Conservation (phyloP, 2,329 filamentous ascomycete genomes). For the Phymatotrichopsis omnivora region DNA sequence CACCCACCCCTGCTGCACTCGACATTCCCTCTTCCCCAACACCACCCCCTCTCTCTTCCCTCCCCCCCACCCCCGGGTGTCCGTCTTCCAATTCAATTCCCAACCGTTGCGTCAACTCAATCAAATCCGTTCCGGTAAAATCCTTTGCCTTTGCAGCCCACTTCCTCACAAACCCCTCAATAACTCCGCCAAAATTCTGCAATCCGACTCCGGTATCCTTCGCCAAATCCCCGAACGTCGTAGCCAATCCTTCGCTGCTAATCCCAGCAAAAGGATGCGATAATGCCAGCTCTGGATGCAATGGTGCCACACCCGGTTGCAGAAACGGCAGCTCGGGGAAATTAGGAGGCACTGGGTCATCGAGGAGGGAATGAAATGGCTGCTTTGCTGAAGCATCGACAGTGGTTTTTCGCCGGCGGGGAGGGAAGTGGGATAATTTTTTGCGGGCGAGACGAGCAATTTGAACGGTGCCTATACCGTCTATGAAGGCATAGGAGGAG, state of each 20-base stretch:
- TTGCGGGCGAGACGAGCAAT: conserved; percentile 75
- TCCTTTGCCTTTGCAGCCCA: conserved; percentile 53
- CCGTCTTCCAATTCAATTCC: conserved; percentile 22
- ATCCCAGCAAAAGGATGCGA: conserved; percentile 39
- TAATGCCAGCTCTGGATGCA: conserved; percentile 34
- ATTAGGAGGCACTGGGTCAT: neutral
- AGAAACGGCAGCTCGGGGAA: conserved; percentile 21
- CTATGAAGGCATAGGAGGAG: conserved; percentile 41
- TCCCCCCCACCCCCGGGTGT: conserved; percentile 15
- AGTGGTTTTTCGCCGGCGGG: conserved; percentile 60
- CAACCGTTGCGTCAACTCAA: conserved; percentile 23
- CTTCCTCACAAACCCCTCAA: conserved; percentile 84
- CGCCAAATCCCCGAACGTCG: conserved; percentile 41
- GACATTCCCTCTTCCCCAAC: conserved; percentile 1
- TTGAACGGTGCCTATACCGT: conserved; percentile 54
- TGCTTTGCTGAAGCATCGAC: conserved; percentile 31
- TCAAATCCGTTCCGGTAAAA: conserved; percentile 19
- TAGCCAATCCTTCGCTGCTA: conserved; percentile 37
- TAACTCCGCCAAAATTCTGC: conserved; percentile 73
- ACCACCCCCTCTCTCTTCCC: conserved; percentile 22
- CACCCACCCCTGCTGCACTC: conserved; percentile 1
- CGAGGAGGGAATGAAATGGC: conserved; percentile 22
- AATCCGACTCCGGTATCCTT: conserved; percentile 42
- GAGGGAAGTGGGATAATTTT: conserved; percentile 83
- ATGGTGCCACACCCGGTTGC: conserved; percentile 32